These are phyloP conservation scores for Suhomyces xylopsoci DNA, from an alignment of 805 yeast genomes.

Conservation along the genomic window DNA sequence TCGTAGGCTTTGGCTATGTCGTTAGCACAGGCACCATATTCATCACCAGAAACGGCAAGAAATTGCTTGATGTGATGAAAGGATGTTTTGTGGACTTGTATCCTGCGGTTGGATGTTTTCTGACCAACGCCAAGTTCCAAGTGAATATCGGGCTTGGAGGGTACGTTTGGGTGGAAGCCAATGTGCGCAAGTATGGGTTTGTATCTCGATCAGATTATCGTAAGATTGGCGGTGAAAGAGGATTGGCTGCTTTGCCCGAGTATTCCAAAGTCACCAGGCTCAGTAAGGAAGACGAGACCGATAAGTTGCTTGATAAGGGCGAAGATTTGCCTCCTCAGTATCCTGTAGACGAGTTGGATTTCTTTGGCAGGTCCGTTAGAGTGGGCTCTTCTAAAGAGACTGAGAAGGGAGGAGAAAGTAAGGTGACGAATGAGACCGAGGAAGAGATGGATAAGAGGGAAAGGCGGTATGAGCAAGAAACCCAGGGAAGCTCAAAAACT, in stretches of 20 bases:
- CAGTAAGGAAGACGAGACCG: conserved; percentile 28
- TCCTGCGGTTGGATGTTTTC: conserved; percentile 54
- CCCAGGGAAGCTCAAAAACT: neutral
- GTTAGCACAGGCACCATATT: conserved; percentile 48
- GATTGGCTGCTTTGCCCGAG: conserved; percentile 38
- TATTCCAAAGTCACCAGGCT: conserved; percentile 16
- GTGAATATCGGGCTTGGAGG: conserved; percentile 44
- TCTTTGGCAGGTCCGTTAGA: conserved; percentile 48
- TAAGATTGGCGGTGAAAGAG: conserved; percentile 36
- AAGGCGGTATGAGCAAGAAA: conserved; percentile 25
- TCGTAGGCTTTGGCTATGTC: conserved; percentile 54
- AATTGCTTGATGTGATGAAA: conserved; percentile 47
- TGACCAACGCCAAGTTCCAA: conserved; percentile 41
- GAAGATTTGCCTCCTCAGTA: conserved; percentile 71
- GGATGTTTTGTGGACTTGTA: conserved; percentile 49
- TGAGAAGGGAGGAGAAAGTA: conserved; percentile 5
- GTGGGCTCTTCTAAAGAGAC: conserved; percentile 26
- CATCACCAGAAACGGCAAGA: conserved; percentile 55
- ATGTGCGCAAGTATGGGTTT: conserved; percentile 54
- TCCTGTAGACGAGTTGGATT: conserved; percentile 60
- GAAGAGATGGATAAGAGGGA: conserved; percentile 34
- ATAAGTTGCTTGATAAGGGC: conserved; percentile 64
- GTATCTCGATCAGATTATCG: conserved; percentile 45
- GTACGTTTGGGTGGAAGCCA: conserved; percentile 49
- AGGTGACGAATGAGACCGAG: conserved; percentile 30